Evolutionary conservation across 352 stramenopile genomes (phyloP), one percentile per base, ranked within the genome.

Genomic region (Phytophthora tubulina): DNA sequence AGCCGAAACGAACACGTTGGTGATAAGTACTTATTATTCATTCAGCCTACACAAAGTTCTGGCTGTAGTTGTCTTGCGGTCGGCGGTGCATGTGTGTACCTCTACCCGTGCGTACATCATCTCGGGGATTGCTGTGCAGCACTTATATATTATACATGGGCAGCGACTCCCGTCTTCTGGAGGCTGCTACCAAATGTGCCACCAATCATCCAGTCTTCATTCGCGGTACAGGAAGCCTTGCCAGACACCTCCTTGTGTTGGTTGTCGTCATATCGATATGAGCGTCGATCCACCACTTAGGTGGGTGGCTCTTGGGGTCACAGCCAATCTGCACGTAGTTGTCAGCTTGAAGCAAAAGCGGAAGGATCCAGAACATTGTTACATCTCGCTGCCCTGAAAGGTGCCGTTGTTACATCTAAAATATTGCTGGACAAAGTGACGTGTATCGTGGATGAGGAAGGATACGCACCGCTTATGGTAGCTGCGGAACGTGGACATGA

Each of bases 231-330:
- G n/a, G 79, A 83, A 0, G 75, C 78, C 7, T 73, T 82, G 2
- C 80, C 80, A 1, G 74, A 48, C 0, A 88, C 80, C 30, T 80
- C 63, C 21, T 72, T 51, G 38, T 61, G 90, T 42, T 73, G 55
- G 59, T 91, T 90, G 55, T 85, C 80, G 21, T 72, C 41, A 52
- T 92, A 27, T 85, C 79, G 14, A 92, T 74, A 46, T 91, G 86
- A 0, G 58, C 81, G n/a, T 89, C 67, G 64, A 94, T 94, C 79
- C 83, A 94, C 31, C 79, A 44, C 49, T 77, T 82, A 1, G 80
- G 91, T n/a, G 85, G 85, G 38, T 93, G 84, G 1, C 70, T 81
- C 4, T 9, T 13, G 0, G 84, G 83, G 30, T 90, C 79, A 54
- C 85, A 93, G 3, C 80, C 83, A 3, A 90, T 13, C 21, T 77